phyloP scores from a whole-genome alignment of 805 yeast genomes.

The Torulaspora quercuum region DNA sequence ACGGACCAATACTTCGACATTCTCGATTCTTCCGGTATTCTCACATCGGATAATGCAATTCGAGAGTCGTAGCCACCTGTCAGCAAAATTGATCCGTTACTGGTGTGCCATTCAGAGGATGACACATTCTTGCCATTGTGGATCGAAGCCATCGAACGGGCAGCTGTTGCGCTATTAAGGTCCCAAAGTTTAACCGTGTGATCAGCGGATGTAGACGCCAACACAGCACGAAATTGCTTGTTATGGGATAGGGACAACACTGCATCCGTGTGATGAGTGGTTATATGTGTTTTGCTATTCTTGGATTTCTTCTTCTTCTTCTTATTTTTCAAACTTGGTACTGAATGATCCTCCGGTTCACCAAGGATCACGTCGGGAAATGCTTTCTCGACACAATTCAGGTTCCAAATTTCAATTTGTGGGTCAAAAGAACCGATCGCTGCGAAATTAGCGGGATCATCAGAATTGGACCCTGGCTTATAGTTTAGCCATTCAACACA shows the following conservation, averaged over 20 bases:
- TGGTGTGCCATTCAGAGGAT: constrained; percentile 78
- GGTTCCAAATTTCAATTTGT: constrained; percentile 93
- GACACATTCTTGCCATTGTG: constrained; percentile 84
- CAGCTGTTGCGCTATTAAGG: constrained; percentile 67
- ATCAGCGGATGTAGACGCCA: constrained; percentile 95
- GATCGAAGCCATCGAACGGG: constrained; percentile 61
- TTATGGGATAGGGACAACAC: constrained; percentile 85
- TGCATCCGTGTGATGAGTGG: constrained; percentile 89
- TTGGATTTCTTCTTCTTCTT: constrained; percentile 54
- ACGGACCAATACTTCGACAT: constrained; percentile 66
- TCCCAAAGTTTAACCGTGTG: constrained; percentile 96
- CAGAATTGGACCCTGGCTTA: constrained; percentile 52
- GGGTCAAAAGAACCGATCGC: constrained; percentile 98
- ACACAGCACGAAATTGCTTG: constrained; percentile 70
- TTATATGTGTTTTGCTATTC: constrained; percentile 48
- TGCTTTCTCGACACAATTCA: constrained; percentile 87
- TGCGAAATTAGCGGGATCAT: constrained; percentile 79
- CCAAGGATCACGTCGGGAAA: constrained; percentile 94
- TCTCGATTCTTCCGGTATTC: constrained; percentile 58
- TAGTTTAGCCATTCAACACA: constrained; percentile 94
- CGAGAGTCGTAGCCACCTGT: constrained; percentile 94
- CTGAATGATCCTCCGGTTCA: constrained; percentile 52
- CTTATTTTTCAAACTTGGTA: constrained; percentile 38
- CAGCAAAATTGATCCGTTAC: constrained; percentile 63
- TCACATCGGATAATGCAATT: constrained; percentile 78